phyloP scores from a whole-genome alignment of 208 protist genomes.

The Angomonas deanei region DNA sequence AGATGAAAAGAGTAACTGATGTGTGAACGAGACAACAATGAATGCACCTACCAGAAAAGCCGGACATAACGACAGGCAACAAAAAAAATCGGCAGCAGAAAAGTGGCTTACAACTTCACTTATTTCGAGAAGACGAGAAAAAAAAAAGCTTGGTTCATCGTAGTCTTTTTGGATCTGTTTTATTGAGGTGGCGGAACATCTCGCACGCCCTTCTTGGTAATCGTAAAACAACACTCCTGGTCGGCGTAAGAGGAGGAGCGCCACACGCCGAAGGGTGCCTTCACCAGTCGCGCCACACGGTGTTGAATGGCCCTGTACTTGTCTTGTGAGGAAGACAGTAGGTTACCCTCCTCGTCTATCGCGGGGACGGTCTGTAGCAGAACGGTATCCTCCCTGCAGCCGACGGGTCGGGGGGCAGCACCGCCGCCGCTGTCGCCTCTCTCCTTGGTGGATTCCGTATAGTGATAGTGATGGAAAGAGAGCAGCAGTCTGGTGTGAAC shows the following conservation, averaged over 20 bases:
- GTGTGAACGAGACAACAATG: no score
- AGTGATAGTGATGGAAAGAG: slow-evolving; percentile 48
- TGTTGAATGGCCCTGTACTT: slow-evolving; percentile 32
- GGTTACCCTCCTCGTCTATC: neutral
- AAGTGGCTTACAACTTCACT: no score
- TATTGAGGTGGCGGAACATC: no score
- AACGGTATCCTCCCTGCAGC: slow-evolving; percentile 26
- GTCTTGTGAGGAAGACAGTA: neutral
- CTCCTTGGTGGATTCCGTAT: neutral
- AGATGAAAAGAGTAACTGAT: no score
- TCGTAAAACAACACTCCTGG: slow-evolving; percentile 46
- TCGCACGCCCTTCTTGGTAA: slow-evolving; percentile 64
- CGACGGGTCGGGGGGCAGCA: neutral
- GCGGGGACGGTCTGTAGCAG: neutral
- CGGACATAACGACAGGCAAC: neutral
- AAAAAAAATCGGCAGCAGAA: neutral
- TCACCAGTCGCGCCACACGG: slow-evolving; percentile 65
- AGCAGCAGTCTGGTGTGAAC: slow-evolving; percentile 56
- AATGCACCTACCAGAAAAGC: neutral
- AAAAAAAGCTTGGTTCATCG: neutral
- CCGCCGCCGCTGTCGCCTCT: neutral
- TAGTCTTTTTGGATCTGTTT: no score
- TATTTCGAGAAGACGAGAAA: no score
- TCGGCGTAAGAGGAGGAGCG: slow-evolving; percentile 10
- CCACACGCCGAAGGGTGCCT: slow-evolving; percentile 25